These are phyloP conservation scores for Phylloporus sp. DNA, from an alignment of 768 basidiomycete genomes.

Conservation along the genomic window DNA sequence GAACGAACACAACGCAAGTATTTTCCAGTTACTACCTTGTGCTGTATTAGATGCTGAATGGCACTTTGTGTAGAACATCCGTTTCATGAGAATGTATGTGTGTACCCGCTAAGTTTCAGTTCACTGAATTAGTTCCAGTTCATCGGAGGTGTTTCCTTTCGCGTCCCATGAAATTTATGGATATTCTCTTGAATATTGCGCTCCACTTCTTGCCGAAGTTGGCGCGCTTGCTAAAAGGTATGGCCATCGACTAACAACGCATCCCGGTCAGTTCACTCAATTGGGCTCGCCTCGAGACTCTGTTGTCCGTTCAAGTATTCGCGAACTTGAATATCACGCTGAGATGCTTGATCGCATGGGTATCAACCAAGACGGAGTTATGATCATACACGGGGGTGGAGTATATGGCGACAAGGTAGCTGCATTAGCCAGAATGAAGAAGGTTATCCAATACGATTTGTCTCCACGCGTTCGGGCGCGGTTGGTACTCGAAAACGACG, in stretches of 20 bases:
- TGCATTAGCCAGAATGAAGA: conserved; percentile 69
- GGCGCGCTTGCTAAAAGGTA: conserved; percentile 67
- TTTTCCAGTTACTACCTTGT: background rate
- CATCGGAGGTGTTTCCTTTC: conserved; percentile 92
- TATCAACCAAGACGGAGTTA: conserved; percentile 76
- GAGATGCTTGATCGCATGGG: conserved; percentile 87
- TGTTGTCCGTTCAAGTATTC: conserved; percentile 72
- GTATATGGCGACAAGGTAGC: conserved; percentile 76
- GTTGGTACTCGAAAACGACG: conserved; percentile 92
- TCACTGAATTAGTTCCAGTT: conserved; percentile 29
- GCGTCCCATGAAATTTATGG: conserved; percentile 80
- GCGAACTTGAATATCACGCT: conserved; percentile 83
- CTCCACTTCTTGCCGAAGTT: conserved; percentile 47
- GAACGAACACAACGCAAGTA: conserved; percentile 78
- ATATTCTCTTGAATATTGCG: conserved; percentile 77
- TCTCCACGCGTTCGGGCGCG: conserved; percentile 63
- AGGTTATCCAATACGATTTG: conserved; percentile 58
- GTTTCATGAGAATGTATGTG: conserved; percentile 68
- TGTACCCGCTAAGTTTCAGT: background rate
- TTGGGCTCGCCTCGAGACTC: conserved; percentile 73
- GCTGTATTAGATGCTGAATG: background rate
- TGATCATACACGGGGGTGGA: conserved; percentile 86
- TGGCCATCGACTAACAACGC: conserved; percentile 77
- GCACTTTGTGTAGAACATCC: conserved; percentile 48
- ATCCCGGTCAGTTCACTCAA: conserved; percentile 86